Evolutionary conservation across 108 stramenopile species (phyloP), one percentile per base, ranked within the genome.

Genomic region (Discostella pseudostelligera): DNA sequence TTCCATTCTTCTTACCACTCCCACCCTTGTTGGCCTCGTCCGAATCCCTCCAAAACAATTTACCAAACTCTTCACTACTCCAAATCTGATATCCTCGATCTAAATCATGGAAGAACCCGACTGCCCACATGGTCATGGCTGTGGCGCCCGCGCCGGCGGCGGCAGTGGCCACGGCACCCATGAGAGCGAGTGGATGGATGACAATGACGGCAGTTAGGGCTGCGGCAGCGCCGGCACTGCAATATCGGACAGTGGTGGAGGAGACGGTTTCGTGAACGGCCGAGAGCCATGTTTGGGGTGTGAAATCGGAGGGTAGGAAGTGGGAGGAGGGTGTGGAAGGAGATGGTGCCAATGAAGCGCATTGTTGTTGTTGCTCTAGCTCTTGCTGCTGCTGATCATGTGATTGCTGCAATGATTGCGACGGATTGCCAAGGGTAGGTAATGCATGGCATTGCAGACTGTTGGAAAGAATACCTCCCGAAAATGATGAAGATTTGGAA

Each of bases 21-120:
- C 2, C 46, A 11, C 16, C 46, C 20, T 47, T 20, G 16, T 47
- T 20, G n/a, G 13, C 43, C n/a, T 17, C 46, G 20, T 17, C 46
- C 16, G 20, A 21, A 39, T 74, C 74, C 35, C 62, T 56, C 74
- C 74, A 75, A 62, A 75, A 75, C 14, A 75, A 45, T 46, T 20
- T 67, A 1, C 60, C 66, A 62, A 76, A 76, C 32, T 69, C 75
- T 10, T 69, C 75, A 28, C 39, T 54, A 10, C 37, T 42, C 67
- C 67, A 76, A 42, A 76, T 69, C 17, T 17, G n/a, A 19, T 56
- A 56, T 5, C 76, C 76, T 36, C 45, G 28, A n/a, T 71, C 76
- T n/a, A 67, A 11, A 36, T 66, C 56, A 17, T 65, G 62, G 17
- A 67, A 70, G 6, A 50, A 50, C 2, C 76, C 76, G 19, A 77